phyloP scores from a whole-genome alignment of 352 stramenopile genomes.

The Globisporangium yorkense region DNA sequence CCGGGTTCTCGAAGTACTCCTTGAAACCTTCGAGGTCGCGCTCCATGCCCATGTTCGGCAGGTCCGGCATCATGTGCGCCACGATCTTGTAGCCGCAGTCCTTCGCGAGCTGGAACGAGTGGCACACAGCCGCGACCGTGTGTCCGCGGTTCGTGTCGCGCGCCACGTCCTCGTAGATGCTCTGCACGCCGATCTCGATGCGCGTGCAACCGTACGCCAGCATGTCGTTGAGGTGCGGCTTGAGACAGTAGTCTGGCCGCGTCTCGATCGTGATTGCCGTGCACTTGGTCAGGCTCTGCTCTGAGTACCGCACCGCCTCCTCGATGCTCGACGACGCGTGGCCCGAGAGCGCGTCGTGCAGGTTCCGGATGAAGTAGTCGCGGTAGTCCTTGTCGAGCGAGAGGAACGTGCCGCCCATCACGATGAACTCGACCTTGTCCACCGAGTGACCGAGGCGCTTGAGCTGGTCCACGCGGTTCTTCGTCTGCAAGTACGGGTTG shows the following conservation, averaged over 20 bases:
- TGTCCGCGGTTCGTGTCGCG: conserved; percentile 92
- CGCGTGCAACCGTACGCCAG: conserved; percentile 94
- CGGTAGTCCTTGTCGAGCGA: conserved; percentile 92
- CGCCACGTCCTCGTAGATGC: conserved; percentile 93
- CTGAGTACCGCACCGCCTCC: conserved; percentile 92
- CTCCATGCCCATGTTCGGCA: conserved; percentile 97
- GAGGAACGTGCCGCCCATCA: conserved; percentile 98
- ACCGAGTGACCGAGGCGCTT: conserved; percentile 89
- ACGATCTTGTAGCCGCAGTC: conserved; percentile 98
- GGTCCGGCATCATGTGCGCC: conserved; percentile 97
- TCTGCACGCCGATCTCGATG: conserved; percentile 97
- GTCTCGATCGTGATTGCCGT: conserved; percentile 98
- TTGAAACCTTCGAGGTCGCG: conserved; percentile 93
- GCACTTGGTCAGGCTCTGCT: conserved; percentile 82
- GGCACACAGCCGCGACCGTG: conserved; percentile 89
- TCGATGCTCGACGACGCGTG: conserved; percentile 88
- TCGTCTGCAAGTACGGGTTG: conserved; percentile 92
- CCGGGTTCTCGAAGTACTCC: conserved; percentile 96
- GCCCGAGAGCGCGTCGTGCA: conserved; percentile 95
- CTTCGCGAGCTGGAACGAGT: conserved; percentile 80
- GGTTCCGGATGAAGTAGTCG: conserved; percentile 95
- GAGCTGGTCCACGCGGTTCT: conserved; percentile 88
- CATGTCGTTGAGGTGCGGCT: conserved; percentile 96
- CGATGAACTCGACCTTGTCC: conserved; percentile 97
- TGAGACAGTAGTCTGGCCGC: conserved; percentile 95